Base-by-base conservation (phyloP, 768 basidiomycete species). In the Trametes gibbosa region DNA sequence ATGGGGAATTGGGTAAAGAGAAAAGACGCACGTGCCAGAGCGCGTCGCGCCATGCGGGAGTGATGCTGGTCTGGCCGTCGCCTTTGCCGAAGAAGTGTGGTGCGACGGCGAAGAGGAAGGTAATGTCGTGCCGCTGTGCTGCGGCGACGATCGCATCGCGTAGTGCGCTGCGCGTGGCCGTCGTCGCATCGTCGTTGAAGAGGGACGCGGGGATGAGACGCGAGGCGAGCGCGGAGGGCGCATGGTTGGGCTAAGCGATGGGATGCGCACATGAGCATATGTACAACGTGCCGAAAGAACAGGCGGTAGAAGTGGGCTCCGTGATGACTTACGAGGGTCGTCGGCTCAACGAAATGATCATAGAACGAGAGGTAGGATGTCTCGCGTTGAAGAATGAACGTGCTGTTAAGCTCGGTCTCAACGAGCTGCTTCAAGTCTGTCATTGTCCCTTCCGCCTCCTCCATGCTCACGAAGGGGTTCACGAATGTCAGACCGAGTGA, bases 31-130 rank as follows among this genome's bases (percentile, higher is more conserved):
- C 53, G 19, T 55, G 53, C 53, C 53, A 55, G 6, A 55, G 19
- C 2, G 53, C 25, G 5, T 35, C 32, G 13, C 53, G 42, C 53
- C 53, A 55, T 12, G 46, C 53, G 1, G 43, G 53, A 16, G 27
- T 55, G n/a, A 55, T 43, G 34, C 53, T 55, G 5, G 53, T 46
- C 42, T 29, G 1, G 34, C 43, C 53, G 42, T 46, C 53, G 23
- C 34, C 53, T n/a, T 46, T 34, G 13, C 17, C 37, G 53, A 46
- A 55, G 23, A 23, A 46, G 27, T 23, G 46, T 32, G 53, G 53
- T 8, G 53, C 29, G 29, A 55, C 53, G 7, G 53, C 25, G 23
- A 55, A 55, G 24, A 55, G 25, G 23, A 46, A 19, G 6, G 37
- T 27, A 24, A 40, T 24, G 3, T 17, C 17, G 29, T 41, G 29